phyloP scores from a whole-genome alignment of 345 rosid genomes.

The Brassica juncea region DNA sequence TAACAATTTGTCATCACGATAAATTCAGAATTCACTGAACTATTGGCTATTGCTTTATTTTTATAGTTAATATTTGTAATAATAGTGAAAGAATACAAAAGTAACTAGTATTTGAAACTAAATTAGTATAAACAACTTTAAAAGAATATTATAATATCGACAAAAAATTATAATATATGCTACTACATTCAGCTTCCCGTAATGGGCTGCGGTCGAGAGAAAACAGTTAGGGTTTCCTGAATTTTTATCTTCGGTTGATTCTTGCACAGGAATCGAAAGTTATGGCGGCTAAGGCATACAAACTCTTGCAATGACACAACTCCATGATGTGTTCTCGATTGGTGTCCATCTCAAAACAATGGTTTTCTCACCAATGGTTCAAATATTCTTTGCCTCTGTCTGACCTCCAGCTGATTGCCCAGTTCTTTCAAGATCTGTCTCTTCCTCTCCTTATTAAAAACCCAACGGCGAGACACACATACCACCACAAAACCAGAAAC shows the following conservation, averaged over 20 bases:
- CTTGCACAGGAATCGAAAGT: not conserved
- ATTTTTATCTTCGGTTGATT: not conserved
- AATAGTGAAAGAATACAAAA: no score
- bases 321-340: not conserved
- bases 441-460: no score
- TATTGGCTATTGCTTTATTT: no score
- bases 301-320: not conserved
- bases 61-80: no score
- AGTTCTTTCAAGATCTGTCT: not conserved
- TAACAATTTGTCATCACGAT: no score
- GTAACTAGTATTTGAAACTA: not conserved
- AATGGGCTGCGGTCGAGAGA: no score
- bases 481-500: no score
- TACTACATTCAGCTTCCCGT: not conserved
- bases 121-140: not conserved
- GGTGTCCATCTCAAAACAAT: not conserved
- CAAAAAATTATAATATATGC: not conserved
- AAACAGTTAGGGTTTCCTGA: not conserved
- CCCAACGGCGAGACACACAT: no score
- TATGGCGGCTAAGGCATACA: not conserved
- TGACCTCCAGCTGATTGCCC: not conserved
- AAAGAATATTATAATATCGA: not conserved
- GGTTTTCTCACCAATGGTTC: no score
- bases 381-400: not conserved
- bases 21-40: no score